These are phyloP conservation scores for Cercis canadensis DNA, from an alignment of 306 rosid genomes.

Conservation along the genomic window DNA sequence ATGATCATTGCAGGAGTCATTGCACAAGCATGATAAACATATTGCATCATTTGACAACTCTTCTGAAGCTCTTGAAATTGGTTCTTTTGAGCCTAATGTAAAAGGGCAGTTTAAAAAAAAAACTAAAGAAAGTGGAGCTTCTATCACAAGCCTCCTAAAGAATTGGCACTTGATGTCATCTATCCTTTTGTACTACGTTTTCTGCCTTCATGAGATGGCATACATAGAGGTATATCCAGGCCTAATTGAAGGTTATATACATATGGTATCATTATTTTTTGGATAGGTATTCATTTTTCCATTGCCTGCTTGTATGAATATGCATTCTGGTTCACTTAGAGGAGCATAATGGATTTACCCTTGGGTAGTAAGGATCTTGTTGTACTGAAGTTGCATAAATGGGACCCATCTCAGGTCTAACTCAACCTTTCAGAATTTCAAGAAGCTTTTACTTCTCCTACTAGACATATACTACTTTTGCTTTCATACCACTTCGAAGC, in stretches of 20 bases:
- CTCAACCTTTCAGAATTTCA: slow-evolving; percentile 72
- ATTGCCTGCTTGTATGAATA: slow-evolving; percentile 6
- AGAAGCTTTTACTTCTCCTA: slow-evolving; percentile 86
- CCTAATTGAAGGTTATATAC: neutral
- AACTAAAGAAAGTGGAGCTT: slow-evolving; percentile 18
- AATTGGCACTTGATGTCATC: slow-evolving; percentile 69
- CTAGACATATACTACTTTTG: slow-evolving; percentile 70
- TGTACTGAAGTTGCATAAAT: slow-evolving; percentile 74
- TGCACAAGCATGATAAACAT: slow-evolving; percentile 48
- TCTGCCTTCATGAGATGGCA: slow-evolving; percentile 67
- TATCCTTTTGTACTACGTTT: slow-evolving; percentile 52
- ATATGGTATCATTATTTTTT: neutral
- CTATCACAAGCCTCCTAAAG: slow-evolving; percentile 48
- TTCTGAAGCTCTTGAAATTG: slow-evolving; percentile 44
- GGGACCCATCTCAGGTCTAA: slow-evolving; percentile 65
- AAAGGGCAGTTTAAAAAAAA: slow-evolving; percentile 6
- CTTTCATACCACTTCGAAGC: slow-evolving; percentile 74
- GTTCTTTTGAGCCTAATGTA: slow-evolving; percentile 30
- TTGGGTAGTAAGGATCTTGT: slow-evolving; percentile 59
- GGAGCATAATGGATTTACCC: slow-evolving; percentile 62
- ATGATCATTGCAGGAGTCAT: slow-evolving; percentile 52
- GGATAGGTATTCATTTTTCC: neutral
- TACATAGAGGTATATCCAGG: slow-evolving; percentile 52
- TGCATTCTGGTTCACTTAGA: slow-evolving; percentile 41
- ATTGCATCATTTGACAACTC: slow-evolving; percentile 17